These are phyloP conservation scores for Eleusine coracana DNA, from an alignment of 176 grass and related monocot genomes.

Conservation along the genomic window DNA sequence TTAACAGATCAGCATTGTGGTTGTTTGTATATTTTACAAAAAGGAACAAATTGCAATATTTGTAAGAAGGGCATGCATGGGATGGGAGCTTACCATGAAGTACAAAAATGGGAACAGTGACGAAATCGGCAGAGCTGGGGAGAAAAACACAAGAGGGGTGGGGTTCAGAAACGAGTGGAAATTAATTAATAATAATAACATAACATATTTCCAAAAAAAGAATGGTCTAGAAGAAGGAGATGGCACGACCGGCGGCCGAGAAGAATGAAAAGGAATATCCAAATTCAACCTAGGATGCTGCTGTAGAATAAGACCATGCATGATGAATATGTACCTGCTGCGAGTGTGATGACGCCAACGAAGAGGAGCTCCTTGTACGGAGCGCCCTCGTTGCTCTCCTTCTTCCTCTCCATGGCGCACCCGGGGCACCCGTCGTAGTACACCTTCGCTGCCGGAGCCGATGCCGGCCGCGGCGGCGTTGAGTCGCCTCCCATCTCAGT, in stretches of 20 bases:
- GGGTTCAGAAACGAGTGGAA: too few relatives aligned
- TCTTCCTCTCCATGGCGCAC: slow-evolving; percentile 46
- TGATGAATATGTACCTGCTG: slow-evolving; percentile 13
- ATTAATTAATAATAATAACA: too few relatives aligned
- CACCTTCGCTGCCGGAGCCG: slow-evolving; percentile 12
- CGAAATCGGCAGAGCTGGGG: slow-evolving; percentile 59
- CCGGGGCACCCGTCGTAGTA: slow-evolving; percentile 50
- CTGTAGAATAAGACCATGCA: not conserved
- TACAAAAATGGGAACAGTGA: slow-evolving; percentile 77
- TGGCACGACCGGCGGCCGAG: too few relatives aligned
- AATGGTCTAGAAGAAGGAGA: too few relatives aligned
- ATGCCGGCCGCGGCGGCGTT: not conserved
- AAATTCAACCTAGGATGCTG: too few relatives aligned
- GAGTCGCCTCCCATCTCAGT: not conserved
- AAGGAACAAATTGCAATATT: not conserved
- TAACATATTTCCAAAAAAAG: too few relatives aligned
- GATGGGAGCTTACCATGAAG: slow-evolving; percentile 66
- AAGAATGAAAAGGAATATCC: too few relatives aligned
- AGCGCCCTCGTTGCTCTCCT: slow-evolving; percentile 28
- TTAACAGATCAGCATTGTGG: not conserved
- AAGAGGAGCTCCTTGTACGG: slow-evolving; percentile 58
- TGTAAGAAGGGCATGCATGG: not conserved
- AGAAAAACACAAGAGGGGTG: not conserved
- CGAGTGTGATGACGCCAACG: slow-evolving; percentile 39
- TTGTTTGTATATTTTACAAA: not conserved